These are phyloP conservation scores for Choricystis sp. DNA, from an alignment of 139 green algal genomes.

Conservation along the genomic window DNA sequence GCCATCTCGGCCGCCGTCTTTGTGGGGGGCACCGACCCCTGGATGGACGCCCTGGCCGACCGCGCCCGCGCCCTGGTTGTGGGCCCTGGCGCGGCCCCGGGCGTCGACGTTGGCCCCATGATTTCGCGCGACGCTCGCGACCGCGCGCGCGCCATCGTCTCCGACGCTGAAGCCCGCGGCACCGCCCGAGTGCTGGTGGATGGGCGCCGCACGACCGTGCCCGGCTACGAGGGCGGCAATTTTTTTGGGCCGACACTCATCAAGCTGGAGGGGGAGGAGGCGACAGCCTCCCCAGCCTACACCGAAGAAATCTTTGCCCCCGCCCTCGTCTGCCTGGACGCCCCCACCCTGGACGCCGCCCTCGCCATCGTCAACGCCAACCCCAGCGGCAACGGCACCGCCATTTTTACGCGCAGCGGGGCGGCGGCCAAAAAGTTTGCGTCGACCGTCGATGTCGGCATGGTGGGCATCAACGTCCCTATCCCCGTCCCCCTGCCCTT, in stretches of 20 bases:
- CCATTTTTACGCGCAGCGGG: conserved; percentile 78
- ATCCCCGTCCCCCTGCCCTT: conserved; percentile 93
- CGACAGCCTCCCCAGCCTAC: conserved; percentile 80
- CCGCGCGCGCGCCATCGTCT: conserved; percentile 54
- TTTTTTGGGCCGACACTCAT: conserved; percentile 86
- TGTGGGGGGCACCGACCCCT: conserved; percentile 57
- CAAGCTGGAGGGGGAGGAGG: conserved; percentile 54
- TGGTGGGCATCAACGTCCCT: conserved; percentile 90
- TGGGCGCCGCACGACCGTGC: conserved; percentile 43
- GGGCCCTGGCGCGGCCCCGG: conserved; percentile 34
- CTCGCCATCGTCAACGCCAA: conserved; percentile 79
- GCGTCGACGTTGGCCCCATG: conserved; percentile 74
- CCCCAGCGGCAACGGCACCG: conserved; percentile 81
- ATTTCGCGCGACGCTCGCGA: conserved; percentile 50
- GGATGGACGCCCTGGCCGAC: conserved; percentile 34
- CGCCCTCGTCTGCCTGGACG: conserved; percentile 71
- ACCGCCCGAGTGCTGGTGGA: conserved; percentile 56
- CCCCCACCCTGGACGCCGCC: conserved; percentile 61
- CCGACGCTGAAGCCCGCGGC: conserved; percentile 41
- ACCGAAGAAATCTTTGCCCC: conserved; percentile 89
- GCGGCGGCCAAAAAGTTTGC: conserved; percentile 63
- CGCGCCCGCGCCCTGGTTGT: conserved; percentile 56
- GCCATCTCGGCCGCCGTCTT: conserved; percentile 82
- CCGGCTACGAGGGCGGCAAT: conserved; percentile 65
- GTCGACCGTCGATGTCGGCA: conserved; percentile 33